These are phyloP conservation scores for Papilionanthe hybrid DNA, from an alignment of 116 monocot genomes.

Conservation along the genomic window DNA sequence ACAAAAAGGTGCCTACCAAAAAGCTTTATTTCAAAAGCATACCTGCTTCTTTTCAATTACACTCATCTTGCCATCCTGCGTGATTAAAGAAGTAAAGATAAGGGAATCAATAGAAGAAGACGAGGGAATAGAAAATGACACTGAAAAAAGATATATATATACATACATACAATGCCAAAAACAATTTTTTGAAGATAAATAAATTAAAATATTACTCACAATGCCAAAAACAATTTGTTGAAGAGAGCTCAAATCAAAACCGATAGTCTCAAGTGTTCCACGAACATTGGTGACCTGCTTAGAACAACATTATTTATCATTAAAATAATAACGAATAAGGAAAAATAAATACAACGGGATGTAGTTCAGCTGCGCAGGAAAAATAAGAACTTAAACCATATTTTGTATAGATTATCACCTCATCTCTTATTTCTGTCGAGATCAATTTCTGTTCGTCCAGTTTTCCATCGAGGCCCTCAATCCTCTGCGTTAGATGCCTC, in stretches of 20 bases:
- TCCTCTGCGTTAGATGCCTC: constrained; percentile 60
- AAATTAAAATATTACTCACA: constrained; percentile 38
- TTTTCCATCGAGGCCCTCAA: constrained; percentile 69
- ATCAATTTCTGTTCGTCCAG: constrained; percentile 65
- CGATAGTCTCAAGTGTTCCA: constrained; percentile 54
- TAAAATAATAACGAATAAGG: neutral
- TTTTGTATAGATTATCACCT: constrained; percentile 21
- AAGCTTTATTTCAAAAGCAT: neutral
- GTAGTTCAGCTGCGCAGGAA: no score
- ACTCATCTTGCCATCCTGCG: constrained; percentile 73
- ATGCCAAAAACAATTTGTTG: constrained; percentile 57
- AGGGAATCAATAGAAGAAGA: neutral
- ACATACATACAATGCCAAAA: constrained; percentile 20
- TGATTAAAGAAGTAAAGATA: constrained; percentile 3
- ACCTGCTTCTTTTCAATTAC: constrained; percentile 91
- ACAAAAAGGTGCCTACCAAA: neutral
- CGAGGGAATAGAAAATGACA: constrained; percentile 1
- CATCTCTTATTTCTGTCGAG: constrained; percentile 44
- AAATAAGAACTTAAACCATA: neutral
- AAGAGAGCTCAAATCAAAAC: constrained; percentile 57
- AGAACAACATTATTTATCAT: constrained; percentile 4
- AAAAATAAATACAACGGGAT: neutral
- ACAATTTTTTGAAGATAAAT: constrained; percentile 49
- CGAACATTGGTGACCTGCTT: constrained; percentile 73
- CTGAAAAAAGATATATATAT: neutral